These are phyloP conservation scores for Thelonectria blattea DNA, from an alignment of 2,329 filamentous ascomycete species.

Conservation along the genomic window DNA sequence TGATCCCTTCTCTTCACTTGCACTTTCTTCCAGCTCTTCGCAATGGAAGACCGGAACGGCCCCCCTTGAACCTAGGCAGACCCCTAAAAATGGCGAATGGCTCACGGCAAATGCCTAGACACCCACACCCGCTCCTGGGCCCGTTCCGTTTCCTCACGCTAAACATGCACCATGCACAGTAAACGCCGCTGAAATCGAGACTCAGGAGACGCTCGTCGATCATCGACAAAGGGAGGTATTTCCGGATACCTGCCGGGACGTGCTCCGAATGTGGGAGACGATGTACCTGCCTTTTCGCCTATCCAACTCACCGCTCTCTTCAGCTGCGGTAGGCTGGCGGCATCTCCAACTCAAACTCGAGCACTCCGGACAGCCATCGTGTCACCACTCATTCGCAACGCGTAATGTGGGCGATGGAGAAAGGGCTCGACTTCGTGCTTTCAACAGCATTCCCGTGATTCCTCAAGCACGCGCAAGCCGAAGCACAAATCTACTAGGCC, in stretches of 20 bases:
- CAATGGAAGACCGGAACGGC: too few relatives aligned
- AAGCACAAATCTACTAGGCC: slow-evolving; percentile 6
- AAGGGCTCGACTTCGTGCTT: slow-evolving; percentile 2
- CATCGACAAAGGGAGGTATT: neutral
- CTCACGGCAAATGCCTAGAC: slow-evolving; percentile 17
- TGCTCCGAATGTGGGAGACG: too few relatives aligned
- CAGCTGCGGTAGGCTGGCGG: neutral
- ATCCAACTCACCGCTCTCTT: too few relatives aligned
- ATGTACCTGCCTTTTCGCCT: too few relatives aligned
- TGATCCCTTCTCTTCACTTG: neutral
- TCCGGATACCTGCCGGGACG: too few relatives aligned
- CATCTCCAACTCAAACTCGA: neutral
- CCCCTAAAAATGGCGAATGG: slow-evolving; percentile 25
- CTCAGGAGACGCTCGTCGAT: neutral
- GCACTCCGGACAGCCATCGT: slow-evolving; percentile 13
- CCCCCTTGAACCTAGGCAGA: slow-evolving; percentile 15
- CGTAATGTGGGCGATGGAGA: slow-evolving; percentile 5
- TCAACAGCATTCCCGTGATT: slow-evolving; percentile 8
- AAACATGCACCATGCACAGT: slow-evolving; percentile 24
- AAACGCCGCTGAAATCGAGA: slow-evolving; percentile 28
- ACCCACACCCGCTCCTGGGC: neutral
- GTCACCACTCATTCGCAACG: slow-evolving; percentile 14
- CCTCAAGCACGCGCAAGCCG: neutral
- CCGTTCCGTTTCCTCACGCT: slow-evolving; percentile 28
- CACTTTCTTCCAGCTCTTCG: neutral